Evolutionary conservation across 257 asterid species (phyloP), one percentile per base, ranked within the genome.

Genomic region (Forsythia suspensa): DNA sequence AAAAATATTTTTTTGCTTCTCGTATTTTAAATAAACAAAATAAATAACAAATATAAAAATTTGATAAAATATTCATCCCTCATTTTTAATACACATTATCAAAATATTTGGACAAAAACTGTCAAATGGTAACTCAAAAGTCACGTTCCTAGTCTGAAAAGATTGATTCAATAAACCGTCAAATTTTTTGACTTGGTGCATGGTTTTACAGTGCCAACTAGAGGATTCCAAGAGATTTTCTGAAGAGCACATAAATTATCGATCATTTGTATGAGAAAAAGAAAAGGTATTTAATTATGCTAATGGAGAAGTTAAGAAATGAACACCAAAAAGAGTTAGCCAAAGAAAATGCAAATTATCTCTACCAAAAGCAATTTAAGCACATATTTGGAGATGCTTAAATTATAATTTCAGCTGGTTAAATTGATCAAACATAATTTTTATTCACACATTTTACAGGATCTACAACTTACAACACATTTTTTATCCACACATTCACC

Each of bases 121-220:
- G 2, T 29, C 34, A 29, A 29, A 29, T 29, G 34, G 99, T 82
- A 95, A 81, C 86, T 95, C 98, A 76, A 90, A 92, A 88, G 85
- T 94, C 82, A 93, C 98, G 71, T 73, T 88, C 86, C 84, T 92
- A 63, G 71, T 73, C 82, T 76, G 79, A 86, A 87, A 88, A 82
- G 92, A 51, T 79, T 86, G 89, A 68, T 80, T 89, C 24, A 59
- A 76, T 61, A 70, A 75, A 65, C 76, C 85, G 73, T 79, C 67
- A 57, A 82, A 77, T 78, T 84, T 57, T 84, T 75, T 67, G 81
- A 79, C 86, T 57, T 78, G 83, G 70, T 77, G 81, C 70, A 79
- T 84, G 10, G 43, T 55, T 52, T 63, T 67, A 77, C 84, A 78
- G 36, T 82, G 61, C 84, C 48, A 66, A 84, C 80, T 40, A 65